Evolutionary conservation across 177 flowering plant genomes (phyloP).

Genomic region (Vitis hybrid): DNA sequence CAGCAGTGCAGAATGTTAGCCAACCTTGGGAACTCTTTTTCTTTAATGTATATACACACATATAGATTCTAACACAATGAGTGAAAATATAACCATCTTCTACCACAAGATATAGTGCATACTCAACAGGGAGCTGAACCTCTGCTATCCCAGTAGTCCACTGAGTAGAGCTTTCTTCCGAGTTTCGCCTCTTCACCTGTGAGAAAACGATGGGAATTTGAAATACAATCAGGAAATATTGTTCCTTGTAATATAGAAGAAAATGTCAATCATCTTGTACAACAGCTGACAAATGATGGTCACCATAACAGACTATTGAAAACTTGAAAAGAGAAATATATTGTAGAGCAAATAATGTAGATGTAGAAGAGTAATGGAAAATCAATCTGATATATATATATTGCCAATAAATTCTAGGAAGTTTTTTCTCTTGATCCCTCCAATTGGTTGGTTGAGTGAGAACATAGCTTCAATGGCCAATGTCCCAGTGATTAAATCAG

Average conservation of each 20-base stretch:
- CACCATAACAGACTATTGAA: too few relatives aligned
- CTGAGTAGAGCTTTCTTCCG: conserved; percentile 97
- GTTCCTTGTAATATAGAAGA: background rate
- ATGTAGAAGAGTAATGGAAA: too few relatives aligned
- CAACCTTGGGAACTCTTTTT: background rate
- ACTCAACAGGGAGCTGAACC: conserved; percentile 97
- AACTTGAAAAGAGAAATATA: too few relatives aligned
- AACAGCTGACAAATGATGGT: background rate
- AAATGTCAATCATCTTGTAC: background rate
- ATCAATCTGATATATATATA: too few relatives aligned
- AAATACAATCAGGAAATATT: background rate
- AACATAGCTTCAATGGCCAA: too few relatives aligned
- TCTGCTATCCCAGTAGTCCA: conserved; percentile 99
- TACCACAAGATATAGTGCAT: conserved; percentile 21
- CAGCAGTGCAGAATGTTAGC: background rate
- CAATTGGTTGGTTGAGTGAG: too few relatives aligned
- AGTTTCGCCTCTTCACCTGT: conserved; percentile 85
- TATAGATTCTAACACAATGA: background rate
- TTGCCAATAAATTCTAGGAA: too few relatives aligned
- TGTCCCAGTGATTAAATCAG: too few relatives aligned
- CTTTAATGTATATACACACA: background rate
- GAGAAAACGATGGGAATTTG: conserved; percentile 4
- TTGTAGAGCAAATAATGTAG: too few relatives aligned
- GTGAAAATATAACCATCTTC: background rate
- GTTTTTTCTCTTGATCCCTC: too few relatives aligned